Evolutionary conservation across 2,329 filamentous ascomycete species (phyloP), one percentile per base, ranked within the genome.

Genomic region (Allantophomopsis lycopodina): DNA sequence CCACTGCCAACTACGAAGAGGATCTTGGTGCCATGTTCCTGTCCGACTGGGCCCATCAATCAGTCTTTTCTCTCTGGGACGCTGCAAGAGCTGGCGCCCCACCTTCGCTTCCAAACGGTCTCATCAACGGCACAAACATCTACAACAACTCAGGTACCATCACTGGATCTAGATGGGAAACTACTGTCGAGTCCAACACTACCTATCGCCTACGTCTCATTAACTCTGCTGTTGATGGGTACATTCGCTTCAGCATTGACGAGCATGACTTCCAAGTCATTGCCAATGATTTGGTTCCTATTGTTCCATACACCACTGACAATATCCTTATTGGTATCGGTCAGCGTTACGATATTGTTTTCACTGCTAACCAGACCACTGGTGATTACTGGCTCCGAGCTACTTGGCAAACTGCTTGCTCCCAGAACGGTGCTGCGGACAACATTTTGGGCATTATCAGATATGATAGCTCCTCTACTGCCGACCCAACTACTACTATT

Each of bases 221-320:
- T 38, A 70, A 69, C 44, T 57, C 53, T n/a, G 59, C 56, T 14
- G 54, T 62, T 8, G 61, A 62, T 42, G 60, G 58, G 28, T 56
- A 55, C 38, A 62, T 64, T 47, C 50, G 54, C 15, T 60, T 73
- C 44, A 59, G 57, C 35, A 65, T 73, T 39, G 69, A 72, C 48
- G 64, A 69, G 40, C 75, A 79, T 52, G 63, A 53, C 0, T 51
- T 79, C 48, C 68, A 60, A 0, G 73, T 79, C 16, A 72, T 79
- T 20, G 62, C 65, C 0, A 56, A 56, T n/a, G 76, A 77, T 42
- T 58, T 77, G 5, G 68, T 79, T 0, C 71, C 74, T 0, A 63
- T 79, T 16, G 44, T 59, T 16, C 73, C 73, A 0, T 79, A 67
- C 44, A 56, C 55, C 1, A 66, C 71, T 1, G 58, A 60, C n/a